These are phyloP conservation scores for Thoreauomyces humboldtii DNA, from an alignment of 192 early-diverging fungal genomes.

Conservation along the genomic window DNA sequence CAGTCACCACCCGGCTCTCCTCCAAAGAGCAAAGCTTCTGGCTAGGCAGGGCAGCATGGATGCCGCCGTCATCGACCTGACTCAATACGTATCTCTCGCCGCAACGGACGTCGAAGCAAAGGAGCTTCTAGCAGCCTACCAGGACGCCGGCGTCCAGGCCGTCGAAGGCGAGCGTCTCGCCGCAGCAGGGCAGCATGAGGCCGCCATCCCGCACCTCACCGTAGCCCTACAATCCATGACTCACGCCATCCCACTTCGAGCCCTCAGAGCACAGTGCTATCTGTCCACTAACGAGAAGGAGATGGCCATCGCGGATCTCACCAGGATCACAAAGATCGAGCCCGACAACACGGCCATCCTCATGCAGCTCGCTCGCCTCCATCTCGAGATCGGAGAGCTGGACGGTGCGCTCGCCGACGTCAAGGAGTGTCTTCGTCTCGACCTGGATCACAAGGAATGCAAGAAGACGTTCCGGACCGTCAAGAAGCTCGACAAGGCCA, in stretches of 20 bases:
- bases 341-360: constrained; percentile 64
- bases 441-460: constrained; percentile 91
- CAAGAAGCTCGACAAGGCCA: constrained; percentile 72
- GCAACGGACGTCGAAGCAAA: constrained; percentile 22
- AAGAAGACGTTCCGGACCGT: constrained; percentile 69
- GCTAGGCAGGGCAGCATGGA: constrained; percentile 65
- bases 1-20: constrained; percentile 75
- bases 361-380: constrained; percentile 67
- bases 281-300: constrained; percentile 72
- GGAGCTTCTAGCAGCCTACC: constrained; percentile 30
- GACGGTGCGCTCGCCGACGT: constrained; percentile 64
- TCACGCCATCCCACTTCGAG: constrained; percentile 45
- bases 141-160: constrained; percentile 45
- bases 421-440: constrained; percentile 84
- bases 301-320: constrained; percentile 78
- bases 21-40: constrained; percentile 71
- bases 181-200: constrained; percentile 38
- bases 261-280: constrained; percentile 73
- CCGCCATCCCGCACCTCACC: constrained; percentile 32
- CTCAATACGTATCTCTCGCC: constrained; percentile 36
- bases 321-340: constrained; percentile 70
- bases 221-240: constrained; percentile 22
- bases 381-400: constrained; percentile 66
- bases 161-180: constrained; percentile 34
- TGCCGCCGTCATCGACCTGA: constrained; percentile 62